These are phyloP conservation scores for Tetrapisispora iriomotensis DNA, from an alignment of 805 yeast species.

Conservation along the genomic window DNA sequence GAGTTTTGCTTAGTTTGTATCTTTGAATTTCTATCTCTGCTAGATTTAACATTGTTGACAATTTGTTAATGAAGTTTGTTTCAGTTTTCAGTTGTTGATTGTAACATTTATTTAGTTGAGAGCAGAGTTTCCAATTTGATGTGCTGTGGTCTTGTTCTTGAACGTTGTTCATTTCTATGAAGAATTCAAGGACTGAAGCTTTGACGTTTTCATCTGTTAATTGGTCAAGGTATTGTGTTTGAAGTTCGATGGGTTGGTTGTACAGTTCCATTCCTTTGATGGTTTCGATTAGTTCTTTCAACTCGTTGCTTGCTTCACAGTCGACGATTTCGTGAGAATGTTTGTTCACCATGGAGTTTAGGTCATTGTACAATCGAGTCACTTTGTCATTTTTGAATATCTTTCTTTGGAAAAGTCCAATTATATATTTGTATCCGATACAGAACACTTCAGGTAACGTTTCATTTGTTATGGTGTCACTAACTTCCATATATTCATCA, in stretches of 20 bases:
- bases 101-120: conserved; percentile 1
- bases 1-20: background rate
- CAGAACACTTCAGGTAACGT: conserved; percentile 16
- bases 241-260: background rate
- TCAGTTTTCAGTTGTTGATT: background rate
- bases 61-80: background rate
- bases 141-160: background rate
- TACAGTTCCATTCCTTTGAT: background rate
- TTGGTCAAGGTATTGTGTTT: background rate
- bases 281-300: background rate
- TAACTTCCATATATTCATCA: conserved; percentile 18
- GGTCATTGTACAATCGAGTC: background rate
- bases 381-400: background rate
- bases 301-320: background rate
- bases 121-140: background rate
- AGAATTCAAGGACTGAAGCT: background rate
- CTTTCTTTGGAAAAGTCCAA: background rate
- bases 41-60: background rate
- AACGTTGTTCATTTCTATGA: background rate
- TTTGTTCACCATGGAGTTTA: background rate
- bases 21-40: background rate
- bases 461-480: conserved; percentile 20
- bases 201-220: background rate
- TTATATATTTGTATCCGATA: conserved; percentile 1
- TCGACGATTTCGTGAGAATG: background rate